phyloP scores from a whole-genome alignment of 495 filamentous ascomycete genomes.

The Pyrenula massariospora region DNA sequence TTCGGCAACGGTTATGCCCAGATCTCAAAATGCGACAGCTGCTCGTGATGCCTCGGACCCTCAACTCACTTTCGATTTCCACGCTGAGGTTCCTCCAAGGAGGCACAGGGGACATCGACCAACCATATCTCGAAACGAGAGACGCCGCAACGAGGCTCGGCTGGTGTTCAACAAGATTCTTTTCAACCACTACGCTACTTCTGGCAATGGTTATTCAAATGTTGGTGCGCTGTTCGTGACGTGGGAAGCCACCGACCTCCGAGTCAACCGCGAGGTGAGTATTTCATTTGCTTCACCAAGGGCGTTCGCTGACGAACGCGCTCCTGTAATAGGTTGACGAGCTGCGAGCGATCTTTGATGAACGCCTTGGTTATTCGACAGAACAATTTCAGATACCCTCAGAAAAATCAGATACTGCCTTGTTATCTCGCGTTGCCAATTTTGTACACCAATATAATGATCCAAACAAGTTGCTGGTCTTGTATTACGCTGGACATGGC shows the following conservation, averaged over 20 bases:
- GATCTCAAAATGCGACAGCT: neutral
- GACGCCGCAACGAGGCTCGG: constrained; percentile 5
- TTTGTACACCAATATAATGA: constrained; percentile 38
- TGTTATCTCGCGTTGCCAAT: constrained; percentile 34
- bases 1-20: neutral
- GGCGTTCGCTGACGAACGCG: neutral
- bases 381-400: constrained; percentile 39
- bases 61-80: neutral
- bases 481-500: constrained; percentile 45
- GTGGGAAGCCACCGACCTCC: constrained; percentile 43
- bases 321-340: neutral
- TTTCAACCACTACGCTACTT: constrained; percentile 9
- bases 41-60: neutral
- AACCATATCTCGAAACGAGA: constrained; percentile 2
- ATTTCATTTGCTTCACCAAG: constrained; percentile 19
- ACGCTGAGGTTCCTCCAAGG: neutral
- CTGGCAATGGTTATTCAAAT: constrained; percentile 28
- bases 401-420: constrained; percentile 32
- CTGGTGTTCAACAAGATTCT: constrained; percentile 12
- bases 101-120: neutral
- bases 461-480: constrained; percentile 33
- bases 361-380: constrained; percentile 33
- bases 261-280: constrained; percentile 6
- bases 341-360: constrained; percentile 32
- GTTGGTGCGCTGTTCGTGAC: constrained; percentile 40